Evolutionary conservation across 2,329 filamentous ascomycete genomes (phyloP).

Genomic region (Fusarium globosum): DNA sequence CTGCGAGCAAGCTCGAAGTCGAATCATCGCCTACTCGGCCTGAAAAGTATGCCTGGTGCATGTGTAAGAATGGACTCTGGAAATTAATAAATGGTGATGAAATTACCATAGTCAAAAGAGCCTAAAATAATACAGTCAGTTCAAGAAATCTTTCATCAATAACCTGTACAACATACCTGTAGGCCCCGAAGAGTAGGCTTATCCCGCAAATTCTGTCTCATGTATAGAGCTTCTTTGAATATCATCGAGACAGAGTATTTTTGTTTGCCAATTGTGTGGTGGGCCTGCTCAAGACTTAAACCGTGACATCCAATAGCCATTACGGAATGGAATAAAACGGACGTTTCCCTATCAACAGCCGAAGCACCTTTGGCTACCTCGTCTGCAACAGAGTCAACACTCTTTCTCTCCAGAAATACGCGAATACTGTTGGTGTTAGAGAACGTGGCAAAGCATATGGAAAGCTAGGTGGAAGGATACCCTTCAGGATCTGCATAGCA

Average conservation of each 20-base stretch:
- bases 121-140: background rate
- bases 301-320: background rate
- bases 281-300: background rate
- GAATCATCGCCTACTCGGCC: background rate
- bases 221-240: background rate
- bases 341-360: background rate
- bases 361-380: background rate
- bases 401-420: background rate
- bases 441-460: no score
- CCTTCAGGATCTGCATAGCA: background rate
- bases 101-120: background rate
- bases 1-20: background rate
- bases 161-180: background rate
- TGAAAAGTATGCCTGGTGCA: background rate
- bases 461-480: background rate
- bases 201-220: background rate
- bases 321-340: background rate
- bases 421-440: background rate
- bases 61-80: background rate
- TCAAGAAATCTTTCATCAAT: background rate
- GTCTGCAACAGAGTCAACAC: background rate
- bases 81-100: background rate
- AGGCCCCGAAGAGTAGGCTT: background rate
- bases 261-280: background rate
- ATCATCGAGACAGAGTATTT: background rate